phyloP scores from a whole-genome alignment of 305 asterid genomes.

The Fraxinus xanthoxyloides region DNA sequence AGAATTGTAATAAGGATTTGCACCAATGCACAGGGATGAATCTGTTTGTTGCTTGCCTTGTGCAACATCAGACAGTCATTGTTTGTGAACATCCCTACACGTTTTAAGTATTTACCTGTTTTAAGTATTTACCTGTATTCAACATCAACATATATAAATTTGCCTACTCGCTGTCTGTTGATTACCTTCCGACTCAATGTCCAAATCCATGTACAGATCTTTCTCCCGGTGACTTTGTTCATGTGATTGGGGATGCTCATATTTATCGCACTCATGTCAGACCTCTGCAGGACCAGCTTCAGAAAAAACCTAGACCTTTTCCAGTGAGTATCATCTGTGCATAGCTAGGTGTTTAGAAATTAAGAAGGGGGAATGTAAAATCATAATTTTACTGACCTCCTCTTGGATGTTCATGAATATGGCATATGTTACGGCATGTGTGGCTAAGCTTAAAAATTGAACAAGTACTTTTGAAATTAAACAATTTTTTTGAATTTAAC shows the following conservation, averaged over 20 bases:
- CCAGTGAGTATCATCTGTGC: slow-evolving; percentile 54
- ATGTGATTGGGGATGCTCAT: slow-evolving; percentile 91
- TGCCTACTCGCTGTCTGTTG: not conserved
- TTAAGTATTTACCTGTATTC: not conserved
- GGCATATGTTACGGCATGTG: not conserved
- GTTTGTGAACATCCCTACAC: not conserved
- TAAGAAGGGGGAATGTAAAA: not conserved
- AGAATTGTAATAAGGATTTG: not conserved
- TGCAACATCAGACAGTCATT: not conserved
- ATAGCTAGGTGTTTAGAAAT: not conserved
- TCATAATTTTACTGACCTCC: not conserved
- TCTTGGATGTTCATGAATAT: not conserved
- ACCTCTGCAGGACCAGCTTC: slow-evolving; percentile 90
- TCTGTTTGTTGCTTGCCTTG: not conserved
- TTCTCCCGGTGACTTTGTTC: slow-evolving; percentile 84
- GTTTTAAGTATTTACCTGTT: not conserved
- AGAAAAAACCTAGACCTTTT: slow-evolving; percentile 81
- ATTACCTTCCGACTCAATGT: not conserved
- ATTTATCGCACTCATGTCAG: slow-evolving; percentile 72
- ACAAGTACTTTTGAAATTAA: not conserved
- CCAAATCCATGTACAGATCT: slow-evolving; percentile 42
- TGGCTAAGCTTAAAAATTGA: not conserved
- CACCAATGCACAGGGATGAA: not conserved
- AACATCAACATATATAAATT: not conserved
- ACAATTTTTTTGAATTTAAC: not conserved